Evolutionary conservation across 192 early-diverging fungal species (phyloP).

Genomic region (Coemansia guatemalensis): DNA sequence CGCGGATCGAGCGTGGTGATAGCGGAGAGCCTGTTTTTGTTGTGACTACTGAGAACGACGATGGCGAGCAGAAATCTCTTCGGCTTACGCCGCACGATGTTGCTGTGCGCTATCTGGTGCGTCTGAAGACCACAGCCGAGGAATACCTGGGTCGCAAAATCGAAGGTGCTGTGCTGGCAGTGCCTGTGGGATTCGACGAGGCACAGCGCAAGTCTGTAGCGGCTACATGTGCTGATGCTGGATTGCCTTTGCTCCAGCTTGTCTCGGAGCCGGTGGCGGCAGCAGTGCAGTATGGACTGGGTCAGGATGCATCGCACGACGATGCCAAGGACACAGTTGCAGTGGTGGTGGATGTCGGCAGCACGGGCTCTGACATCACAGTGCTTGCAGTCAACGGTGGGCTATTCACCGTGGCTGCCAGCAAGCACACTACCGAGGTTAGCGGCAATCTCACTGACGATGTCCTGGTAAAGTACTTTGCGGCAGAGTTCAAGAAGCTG

Average conservation of each 20-base stretch:
- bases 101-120: conserved; percentile 74
- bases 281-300: conserved; percentile 79
- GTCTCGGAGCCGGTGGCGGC: conserved; percentile 90
- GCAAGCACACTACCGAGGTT: conserved; percentile 73
- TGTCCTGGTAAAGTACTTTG: conserved; percentile 76
- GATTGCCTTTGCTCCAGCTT: conserved; percentile 76
- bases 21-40: conserved; percentile 62
- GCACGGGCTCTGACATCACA: conserved; percentile 78
- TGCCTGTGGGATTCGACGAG: conserved; percentile 82
- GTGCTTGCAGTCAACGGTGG: conserved; percentile 79
- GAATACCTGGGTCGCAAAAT: conserved; percentile 78
- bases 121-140: conserved; percentile 86
- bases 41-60: conserved; percentile 60
- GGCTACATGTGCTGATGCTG: conserved; percentile 69
- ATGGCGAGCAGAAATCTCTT: conserved; percentile 45
- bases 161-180: conserved; percentile 79
- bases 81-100: conserved; percentile 72
- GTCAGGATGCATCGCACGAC: conserved; percentile 51
- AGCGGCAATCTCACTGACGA: conserved; percentile 89
- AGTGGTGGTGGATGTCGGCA: conserved; percentile 90
- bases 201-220: conserved; percentile 67
- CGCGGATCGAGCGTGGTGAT: conserved; percentile 60
- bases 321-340: conserved; percentile 70
- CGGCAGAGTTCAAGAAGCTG: conserved; percentile 87
- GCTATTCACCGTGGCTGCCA: conserved; percentile 75